These are phyloP conservation scores for Cercospora sp. DNA, from an alignment of 2,329 filamentous ascomycete genomes.

Conservation along the genomic window DNA sequence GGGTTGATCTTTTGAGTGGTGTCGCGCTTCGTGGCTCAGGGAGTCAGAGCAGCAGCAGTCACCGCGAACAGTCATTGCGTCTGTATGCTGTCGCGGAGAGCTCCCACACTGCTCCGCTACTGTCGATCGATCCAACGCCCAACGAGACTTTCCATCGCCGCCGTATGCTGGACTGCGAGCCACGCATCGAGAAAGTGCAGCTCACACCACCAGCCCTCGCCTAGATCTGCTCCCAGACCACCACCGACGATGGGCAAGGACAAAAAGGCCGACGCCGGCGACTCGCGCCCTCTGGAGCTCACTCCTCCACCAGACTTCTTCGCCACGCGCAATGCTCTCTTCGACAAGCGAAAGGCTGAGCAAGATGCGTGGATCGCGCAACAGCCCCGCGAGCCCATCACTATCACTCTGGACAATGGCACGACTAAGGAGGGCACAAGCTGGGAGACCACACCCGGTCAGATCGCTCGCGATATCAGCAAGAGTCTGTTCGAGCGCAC, in stretches of 20 bases:
- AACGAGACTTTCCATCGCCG: not conserved
- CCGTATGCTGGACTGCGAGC: constrained; percentile 15
- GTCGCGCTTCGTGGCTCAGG: not conserved
- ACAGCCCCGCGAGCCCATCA: constrained; percentile 73
- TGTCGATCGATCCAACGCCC: not conserved
- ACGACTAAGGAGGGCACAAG: constrained; percentile 71
- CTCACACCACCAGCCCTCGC: constrained; percentile 1
- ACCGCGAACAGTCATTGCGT: constrained; percentile 3
- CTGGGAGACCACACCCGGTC: constrained; percentile 86
- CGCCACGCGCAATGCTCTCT: constrained; percentile 78
- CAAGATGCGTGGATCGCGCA: constrained; percentile 72
- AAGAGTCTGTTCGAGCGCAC: constrained; percentile 84
- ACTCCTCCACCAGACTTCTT: constrained; percentile 70
- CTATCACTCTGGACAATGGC: constrained; percentile 71
- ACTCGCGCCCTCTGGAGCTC: constrained; percentile 50
- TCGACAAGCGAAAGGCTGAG: constrained; percentile 83
- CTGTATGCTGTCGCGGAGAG: constrained; percentile 15
- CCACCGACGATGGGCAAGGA: constrained; percentile 43
- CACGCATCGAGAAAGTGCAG: constrained; percentile 14
- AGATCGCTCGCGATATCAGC: constrained; percentile 75
- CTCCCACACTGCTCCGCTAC: constrained; percentile 10
- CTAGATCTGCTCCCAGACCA: not conserved
- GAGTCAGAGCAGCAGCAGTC: not conserved
- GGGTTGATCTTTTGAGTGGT: not conserved
- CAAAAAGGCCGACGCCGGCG: constrained; percentile 40